phyloP scores from a whole-genome alignment of 768 basidiomycete genomes.

The Trametes elegans region DNA sequence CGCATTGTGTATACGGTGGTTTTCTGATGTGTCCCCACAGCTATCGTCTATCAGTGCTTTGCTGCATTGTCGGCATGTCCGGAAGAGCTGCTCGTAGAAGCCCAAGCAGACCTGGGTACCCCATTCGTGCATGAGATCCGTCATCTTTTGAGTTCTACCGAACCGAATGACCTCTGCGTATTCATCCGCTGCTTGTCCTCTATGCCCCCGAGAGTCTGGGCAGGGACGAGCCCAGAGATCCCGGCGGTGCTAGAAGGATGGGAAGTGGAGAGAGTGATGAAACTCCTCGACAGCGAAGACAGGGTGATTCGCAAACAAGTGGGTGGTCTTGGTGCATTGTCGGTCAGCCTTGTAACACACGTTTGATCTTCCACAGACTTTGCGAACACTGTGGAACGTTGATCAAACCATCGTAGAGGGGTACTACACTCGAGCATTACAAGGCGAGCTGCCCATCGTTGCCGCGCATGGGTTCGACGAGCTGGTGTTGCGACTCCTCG shows the following conservation, averaged over 20 bases:
- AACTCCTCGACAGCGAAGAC: conserved; percentile 61
- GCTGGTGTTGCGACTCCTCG: conserved; percentile 47
- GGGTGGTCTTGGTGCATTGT: conserved; percentile 22
- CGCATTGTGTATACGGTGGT: background rate
- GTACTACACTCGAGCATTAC: conserved; percentile 47
- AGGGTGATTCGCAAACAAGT: conserved; percentile 58
- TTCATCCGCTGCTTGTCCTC: conserved; percentile 65
- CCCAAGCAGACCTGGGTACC: conserved; percentile 1
- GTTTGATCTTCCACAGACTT: conserved; percentile 47
- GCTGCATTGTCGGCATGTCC: conserved; percentile 7
- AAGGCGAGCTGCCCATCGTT: conserved; percentile 35
- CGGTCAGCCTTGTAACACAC: background rate
- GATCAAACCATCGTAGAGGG: conserved; percentile 57
- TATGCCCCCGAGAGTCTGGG: conserved; percentile 62
- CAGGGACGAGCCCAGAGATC: conserved; percentile 52
- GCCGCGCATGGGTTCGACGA: conserved; percentile 40
- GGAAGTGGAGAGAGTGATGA: conserved; percentile 76
- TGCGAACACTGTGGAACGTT: conserved; percentile 54
- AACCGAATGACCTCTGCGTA: conserved; percentile 60
- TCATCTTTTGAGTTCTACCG: conserved; percentile 52
- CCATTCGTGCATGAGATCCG: conserved; percentile 48
- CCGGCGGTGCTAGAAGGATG: conserved; percentile 60
- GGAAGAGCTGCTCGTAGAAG: conserved; percentile 4
- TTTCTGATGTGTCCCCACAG: conserved; percentile 2
- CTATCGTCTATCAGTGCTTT: conserved; percentile 26